Evolutionary conservation across 306 rosid species (phyloP).

Genomic region (Prunus dulcis): DNA sequence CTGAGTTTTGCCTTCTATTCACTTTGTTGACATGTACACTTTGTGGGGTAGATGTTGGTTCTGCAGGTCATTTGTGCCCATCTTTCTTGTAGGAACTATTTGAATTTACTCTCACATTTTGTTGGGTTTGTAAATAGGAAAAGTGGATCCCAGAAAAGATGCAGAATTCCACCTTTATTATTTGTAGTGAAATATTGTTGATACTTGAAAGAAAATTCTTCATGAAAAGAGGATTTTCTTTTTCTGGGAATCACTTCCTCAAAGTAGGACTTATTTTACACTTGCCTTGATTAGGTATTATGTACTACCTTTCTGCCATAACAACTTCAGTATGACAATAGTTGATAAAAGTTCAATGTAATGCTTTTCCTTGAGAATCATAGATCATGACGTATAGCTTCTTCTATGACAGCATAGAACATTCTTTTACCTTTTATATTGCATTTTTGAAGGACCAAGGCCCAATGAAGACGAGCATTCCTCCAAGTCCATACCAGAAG

Average conservation of each 20-base stretch:
- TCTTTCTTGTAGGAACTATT: not conserved
- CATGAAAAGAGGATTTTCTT: not conserved
- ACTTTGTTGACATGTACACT: constrained; percentile 21
- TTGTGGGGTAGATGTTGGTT: not conserved
- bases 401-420: not conserved
- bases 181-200: constrained; percentile 3
- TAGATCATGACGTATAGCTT: constrained; percentile 1
- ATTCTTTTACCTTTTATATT: constrained; percentile 7
- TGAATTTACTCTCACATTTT: not conserved
- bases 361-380: constrained; percentile 1
- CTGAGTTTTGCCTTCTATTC: constrained; percentile 18
- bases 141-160: constrained; percentile 6
- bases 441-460: constrained; percentile 45
- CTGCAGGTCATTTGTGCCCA: not conserved
- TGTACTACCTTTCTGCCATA: not conserved
- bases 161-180: not conserved
- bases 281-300: not conserved
- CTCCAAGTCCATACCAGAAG: constrained; percentile 55
- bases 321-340: constrained; percentile 2
- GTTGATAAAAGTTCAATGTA: constrained; percentile 7
- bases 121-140: constrained; percentile 7
- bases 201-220: not conserved
- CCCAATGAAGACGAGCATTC: constrained; percentile 30
- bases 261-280: not conserved
- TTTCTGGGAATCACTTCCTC: not conserved